These are phyloP conservation scores for Hibiscus tridactylites DNA, from an alignment of 345 rosid genomes.

Conservation along the genomic window DNA sequence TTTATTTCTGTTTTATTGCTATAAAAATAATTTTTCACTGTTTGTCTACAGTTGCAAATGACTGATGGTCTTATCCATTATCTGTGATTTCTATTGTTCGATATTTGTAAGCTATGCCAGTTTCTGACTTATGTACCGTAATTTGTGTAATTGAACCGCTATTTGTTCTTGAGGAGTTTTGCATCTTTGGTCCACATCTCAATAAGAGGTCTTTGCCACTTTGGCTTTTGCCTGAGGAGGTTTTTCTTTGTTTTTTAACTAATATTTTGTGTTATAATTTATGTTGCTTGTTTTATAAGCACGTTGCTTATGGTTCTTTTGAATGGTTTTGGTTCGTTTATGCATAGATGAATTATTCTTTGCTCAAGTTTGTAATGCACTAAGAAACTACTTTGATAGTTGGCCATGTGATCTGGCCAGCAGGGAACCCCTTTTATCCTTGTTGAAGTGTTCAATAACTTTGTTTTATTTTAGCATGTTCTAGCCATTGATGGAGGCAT, in stretches of 20 bases:
- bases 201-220: not conserved
- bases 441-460: not conserved
- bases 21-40: not conserved
- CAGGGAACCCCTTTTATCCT: not conserved
- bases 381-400: not conserved
- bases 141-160: not conserved
- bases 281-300: not conserved
- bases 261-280: not conserved
- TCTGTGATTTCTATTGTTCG: not conserved
- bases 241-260: not conserved
- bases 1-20: not conserved
- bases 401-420: not conserved
- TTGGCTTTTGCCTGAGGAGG: not conserved
- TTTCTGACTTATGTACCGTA: not conserved
- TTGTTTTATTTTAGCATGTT: not conserved
- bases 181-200: too few relatives aligned
- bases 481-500: too few relatives aligned
- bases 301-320: not conserved
- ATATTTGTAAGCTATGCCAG: not conserved
- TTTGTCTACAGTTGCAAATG: not conserved
- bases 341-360: not conserved
- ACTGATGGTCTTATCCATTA: not conserved
- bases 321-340: slow-evolving; percentile 3
- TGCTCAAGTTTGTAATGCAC: not conserved
- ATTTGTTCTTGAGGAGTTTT: too few relatives aligned